phyloP scores from a whole-genome alignment of 192 early-diverging fungal genomes.

The Entophlyctis luteolus region DNA sequence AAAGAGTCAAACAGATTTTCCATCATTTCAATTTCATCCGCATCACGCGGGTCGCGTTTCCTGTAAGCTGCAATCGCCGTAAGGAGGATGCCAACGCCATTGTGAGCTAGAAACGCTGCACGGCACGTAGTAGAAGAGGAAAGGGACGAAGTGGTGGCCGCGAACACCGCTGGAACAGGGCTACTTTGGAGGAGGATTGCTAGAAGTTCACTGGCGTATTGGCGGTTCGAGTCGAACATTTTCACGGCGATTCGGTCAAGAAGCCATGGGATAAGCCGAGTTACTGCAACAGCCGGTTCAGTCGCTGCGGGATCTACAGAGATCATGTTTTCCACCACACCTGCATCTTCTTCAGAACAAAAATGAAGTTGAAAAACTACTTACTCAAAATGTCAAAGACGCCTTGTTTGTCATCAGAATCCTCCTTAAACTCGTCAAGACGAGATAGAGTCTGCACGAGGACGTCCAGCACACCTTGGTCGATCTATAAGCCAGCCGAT shows the following conservation, averaged over 20 bases:
- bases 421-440: conserved; percentile 63
- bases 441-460: conserved; percentile 76
- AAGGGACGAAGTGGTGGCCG: too few species aligned
- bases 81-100: conserved; percentile 68
- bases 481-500: conserved; percentile 21
- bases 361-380: conserved; percentile 16
- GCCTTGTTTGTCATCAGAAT: conserved; percentile 76
- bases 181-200: conserved; percentile 80
- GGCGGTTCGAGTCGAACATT: conserved; percentile 75
- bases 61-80: conserved; percentile 61
- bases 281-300: conserved; percentile 60
- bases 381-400: conserved; percentile 75
- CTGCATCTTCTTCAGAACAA: conserved; percentile 18
- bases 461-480: conserved; percentile 67
- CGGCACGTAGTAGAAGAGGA: conserved; percentile 22
- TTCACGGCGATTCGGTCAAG: conserved; percentile 60
- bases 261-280: conserved; percentile 71
- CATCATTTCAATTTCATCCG: conserved; percentile 85
- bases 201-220: conserved; percentile 81
- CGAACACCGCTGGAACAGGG: too few species aligned
- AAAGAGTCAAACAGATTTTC: conserved; percentile 87
- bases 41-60: conserved; percentile 70
- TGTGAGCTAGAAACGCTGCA: conserved; percentile 30
- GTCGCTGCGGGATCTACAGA: conserved; percentile 67
- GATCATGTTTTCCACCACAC: conserved; percentile 81